phyloP scores from a whole-genome alignment of 2,329 filamentous ascomycete species.

The Emmonsia crescens region DNA sequence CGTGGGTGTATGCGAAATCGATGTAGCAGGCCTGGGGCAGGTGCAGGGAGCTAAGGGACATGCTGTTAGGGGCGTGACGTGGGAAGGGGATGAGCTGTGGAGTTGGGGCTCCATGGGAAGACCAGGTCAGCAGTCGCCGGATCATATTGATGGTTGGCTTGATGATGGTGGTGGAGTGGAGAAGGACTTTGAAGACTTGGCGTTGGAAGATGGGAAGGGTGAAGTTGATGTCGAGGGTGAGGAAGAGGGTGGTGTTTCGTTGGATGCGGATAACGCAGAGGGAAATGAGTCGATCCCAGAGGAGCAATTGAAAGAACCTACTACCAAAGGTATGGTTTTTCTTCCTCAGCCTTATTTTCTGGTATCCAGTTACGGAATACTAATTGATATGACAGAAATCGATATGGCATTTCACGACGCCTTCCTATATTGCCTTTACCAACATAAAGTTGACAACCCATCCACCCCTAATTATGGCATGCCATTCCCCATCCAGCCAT shows the following conservation, averaged over 20 bases:
- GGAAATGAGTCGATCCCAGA: slow-evolving; percentile 24
- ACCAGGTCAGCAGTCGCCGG: slow-evolving; percentile 43
- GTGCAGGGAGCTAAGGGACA: slow-evolving; percentile 53
- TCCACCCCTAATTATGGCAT: slow-evolving; percentile 44
- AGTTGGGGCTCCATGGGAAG: slow-evolving; percentile 47
- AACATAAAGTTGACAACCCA: slow-evolving; percentile 47
- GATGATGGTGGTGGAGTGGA: slow-evolving; percentile 24
- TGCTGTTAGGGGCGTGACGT: slow-evolving; percentile 55
- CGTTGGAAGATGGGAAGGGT: slow-evolving; percentile 34
- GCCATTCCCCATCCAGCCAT: slow-evolving; percentile 53
- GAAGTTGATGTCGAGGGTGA: slow-evolving; percentile 24
- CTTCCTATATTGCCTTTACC: slow-evolving; percentile 51
- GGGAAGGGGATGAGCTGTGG: slow-evolving; percentile 61
- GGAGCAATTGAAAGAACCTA: slow-evolving; percentile 40
- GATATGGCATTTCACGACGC: slow-evolving; percentile 55
- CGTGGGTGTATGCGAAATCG: slow-evolving; percentile 54
- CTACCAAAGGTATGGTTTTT: slow-evolving; percentile 41
- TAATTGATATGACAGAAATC: slow-evolving; percentile 42
- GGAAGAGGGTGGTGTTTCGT: slow-evolving; percentile 11
- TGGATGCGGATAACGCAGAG: slow-evolving; percentile 19
- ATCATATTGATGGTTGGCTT: slow-evolving; percentile 43
- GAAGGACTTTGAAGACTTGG: slow-evolving; percentile 32
- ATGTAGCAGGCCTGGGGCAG: slow-evolving; percentile 44
- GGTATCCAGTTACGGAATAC: neutral
- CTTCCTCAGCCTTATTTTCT: neutral